Conservation (phyloP, 352 stramenopile species). For the Pythium diclinum region DNA sequence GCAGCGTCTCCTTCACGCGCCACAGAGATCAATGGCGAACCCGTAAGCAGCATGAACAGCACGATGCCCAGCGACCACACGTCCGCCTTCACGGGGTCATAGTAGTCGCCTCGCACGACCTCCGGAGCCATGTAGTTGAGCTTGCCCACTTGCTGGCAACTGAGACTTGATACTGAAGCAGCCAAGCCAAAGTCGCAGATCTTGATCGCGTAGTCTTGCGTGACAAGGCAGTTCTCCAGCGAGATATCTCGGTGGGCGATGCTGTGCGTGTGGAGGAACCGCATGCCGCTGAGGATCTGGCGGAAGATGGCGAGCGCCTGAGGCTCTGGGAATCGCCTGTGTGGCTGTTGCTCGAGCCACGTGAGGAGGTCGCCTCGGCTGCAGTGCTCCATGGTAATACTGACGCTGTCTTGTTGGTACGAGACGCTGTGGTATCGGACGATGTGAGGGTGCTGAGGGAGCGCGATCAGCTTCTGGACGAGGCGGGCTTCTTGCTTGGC, state of each 20-base stretch:
- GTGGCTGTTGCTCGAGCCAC: conserved; percentile 10
- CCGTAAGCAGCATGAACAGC: conserved; percentile 67
- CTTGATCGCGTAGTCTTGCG: conserved; percentile 7
- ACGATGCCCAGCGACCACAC: conserved; percentile 66
- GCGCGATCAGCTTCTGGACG: conserved; percentile 7
- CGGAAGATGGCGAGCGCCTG: conserved; percentile 3
- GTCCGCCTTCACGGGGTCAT: conserved; percentile 26
- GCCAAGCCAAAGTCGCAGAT: conserved; percentile 32
- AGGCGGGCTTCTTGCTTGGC: not conserved
- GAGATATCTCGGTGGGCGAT: conserved; percentile 25
- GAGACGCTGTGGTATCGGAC: conserved; percentile 3
- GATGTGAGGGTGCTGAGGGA: conserved; percentile 1
- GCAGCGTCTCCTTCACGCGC: conserved; percentile 2
- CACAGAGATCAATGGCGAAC: conserved; percentile 33
- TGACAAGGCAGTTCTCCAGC: conserved; percentile 20
- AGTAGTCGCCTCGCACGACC: conserved; percentile 15
- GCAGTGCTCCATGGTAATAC: conserved; percentile 7
- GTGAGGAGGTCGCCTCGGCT: conserved; percentile 2
- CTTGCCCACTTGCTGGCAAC: conserved; percentile 23
- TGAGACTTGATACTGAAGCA: not conserved
- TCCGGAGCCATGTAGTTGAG: conserved; percentile 31
- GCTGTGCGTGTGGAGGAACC: conserved; percentile 19
- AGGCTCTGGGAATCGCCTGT: conserved; percentile 4
- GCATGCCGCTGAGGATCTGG: conserved; percentile 12
- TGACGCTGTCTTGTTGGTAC: not conserved